phyloP scores from a whole-genome alignment of 768 basidiomycete species.

The Mycena maculata region DNA sequence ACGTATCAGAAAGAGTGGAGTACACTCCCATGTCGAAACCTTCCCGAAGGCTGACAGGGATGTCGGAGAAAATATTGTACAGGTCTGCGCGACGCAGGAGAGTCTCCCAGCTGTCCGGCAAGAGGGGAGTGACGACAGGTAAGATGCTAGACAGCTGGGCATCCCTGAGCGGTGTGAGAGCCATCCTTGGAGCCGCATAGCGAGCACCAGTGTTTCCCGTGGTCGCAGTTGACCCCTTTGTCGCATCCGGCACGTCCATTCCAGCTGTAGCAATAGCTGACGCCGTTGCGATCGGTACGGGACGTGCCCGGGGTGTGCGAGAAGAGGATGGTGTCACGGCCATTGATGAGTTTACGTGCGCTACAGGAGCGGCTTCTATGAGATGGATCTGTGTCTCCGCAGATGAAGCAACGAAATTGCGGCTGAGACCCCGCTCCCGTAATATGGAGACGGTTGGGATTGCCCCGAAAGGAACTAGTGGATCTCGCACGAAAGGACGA shows the following conservation, averaged over 20 bases:
- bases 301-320: background rate
- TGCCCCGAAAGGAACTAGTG: no score
- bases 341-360: constrained; percentile 3
- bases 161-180: constrained; percentile 35
- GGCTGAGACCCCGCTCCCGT: no score
- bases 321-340: constrained; percentile 18
- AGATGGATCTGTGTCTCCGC: constrained; percentile 12
- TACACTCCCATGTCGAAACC: no score
- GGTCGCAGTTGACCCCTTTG: background rate
- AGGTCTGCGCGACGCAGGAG: no score
- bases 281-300: constrained; percentile 20
- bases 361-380: constrained; percentile 24
- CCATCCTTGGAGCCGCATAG: constrained; percentile 23
- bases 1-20: no score
- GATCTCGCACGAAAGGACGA: no score
- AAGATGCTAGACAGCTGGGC: constrained; percentile 32
- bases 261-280: constrained; percentile 31
- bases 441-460: no score
- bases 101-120: constrained; percentile 37
- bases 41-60: no score
- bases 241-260: constrained; percentile 28
- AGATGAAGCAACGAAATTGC: no score
- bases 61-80: no score
- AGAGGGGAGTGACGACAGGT: constrained; percentile 39
- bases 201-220: constrained; percentile 30